Percentiles rank a stretch among this genome's conserved stretches.
Evolutionary conservation across 2,329 filamentous ascomycete genomes (phyloP).

Genomic region (Penicillium verrucosum): DNA sequence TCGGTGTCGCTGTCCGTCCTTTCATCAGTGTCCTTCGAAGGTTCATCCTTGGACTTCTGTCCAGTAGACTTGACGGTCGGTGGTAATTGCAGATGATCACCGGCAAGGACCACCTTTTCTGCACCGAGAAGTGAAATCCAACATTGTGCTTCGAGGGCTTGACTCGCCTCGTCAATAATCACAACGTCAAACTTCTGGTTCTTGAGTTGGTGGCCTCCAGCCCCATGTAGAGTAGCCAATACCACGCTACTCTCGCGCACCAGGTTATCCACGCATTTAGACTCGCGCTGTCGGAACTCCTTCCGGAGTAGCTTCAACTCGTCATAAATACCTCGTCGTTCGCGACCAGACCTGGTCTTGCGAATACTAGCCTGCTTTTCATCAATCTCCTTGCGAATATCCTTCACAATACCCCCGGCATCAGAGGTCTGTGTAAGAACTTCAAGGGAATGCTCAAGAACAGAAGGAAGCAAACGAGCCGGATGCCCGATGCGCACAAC

Average conservation of each 20-base stretch:
- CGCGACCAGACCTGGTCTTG: conserved; percentile 77
- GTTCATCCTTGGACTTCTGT: conserved; percentile 37
- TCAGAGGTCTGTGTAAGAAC: conserved; percentile 87
- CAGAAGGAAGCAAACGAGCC: conserved; percentile 80
- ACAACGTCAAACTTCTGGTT: conserved; percentile 86
- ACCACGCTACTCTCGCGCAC: conserved; percentile 79
- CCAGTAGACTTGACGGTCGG: conserved; percentile 83
- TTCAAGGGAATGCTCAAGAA: conserved; percentile 86
- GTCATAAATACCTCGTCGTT: conserved; percentile 75
- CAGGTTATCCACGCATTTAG: conserved; percentile 72
- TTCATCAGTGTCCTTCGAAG: conserved; percentile 31
- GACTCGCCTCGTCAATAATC: conserved; percentile 92
- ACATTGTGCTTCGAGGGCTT: conserved; percentile 93
- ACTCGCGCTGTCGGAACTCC: conserved; percentile 83
- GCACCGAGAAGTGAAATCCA: conserved; percentile 84
- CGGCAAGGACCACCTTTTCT: conserved; percentile 83
- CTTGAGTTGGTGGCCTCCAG: conserved; percentile 78
- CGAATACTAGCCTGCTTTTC: conserved; percentile 82
- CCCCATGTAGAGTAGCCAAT: conserved; percentile 86
- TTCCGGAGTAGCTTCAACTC: conserved; percentile 82
- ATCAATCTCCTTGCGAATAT: conserved; percentile 91
- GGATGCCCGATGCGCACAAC: conserved; percentile 91
- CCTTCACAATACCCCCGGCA: conserved; percentile 81
- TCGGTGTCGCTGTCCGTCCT: conserved; percentile 30
- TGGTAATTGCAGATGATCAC: conserved; percentile 89